Conservation (phyloP, 805 yeast genomes). For the Kluyveromyces nonfermentans region DNA sequence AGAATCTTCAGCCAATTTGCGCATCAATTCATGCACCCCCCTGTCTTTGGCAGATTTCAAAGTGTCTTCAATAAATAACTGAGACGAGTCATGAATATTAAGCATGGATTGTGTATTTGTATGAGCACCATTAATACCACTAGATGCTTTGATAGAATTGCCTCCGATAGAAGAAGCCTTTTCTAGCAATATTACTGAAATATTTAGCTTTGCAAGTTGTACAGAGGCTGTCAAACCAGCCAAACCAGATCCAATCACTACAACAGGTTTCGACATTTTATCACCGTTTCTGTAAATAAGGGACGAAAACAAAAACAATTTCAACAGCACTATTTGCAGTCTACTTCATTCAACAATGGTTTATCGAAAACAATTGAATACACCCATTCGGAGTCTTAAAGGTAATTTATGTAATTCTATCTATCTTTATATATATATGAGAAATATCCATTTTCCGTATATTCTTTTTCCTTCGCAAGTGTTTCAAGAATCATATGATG, state of each 20-base stretch:
- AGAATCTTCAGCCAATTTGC: slow-evolving; percentile 51
- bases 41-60: slow-evolving; percentile 52
- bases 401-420: no score
- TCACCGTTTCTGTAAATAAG: background rate
- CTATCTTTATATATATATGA: no score
- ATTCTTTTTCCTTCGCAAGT: no score
- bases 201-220: slow-evolving; percentile 30
- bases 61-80: slow-evolving; percentile 57
- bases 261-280: slow-evolving; percentile 24
- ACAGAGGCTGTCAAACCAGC: slow-evolving; percentile 44
- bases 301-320: background rate
- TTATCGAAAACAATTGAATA: no score
- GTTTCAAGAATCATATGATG: no score
- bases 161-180: slow-evolving; percentile 45
- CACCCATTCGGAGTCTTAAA: no score
- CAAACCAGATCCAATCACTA: slow-evolving; percentile 47
- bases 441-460: no score
- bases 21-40: slow-evolving; percentile 50
- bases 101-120: slow-evolving; percentile 49
- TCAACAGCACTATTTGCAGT: no score
- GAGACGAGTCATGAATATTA: slow-evolving; percentile 46
- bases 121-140: slow-evolving; percentile 62
- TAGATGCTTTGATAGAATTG: slow-evolving; percentile 51
- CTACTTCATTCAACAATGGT: no score
- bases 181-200: slow-evolving; percentile 40